These are phyloP conservation scores for Hyphopichia pseudoburtonii DNA, from an alignment of 1,139 yeast species.

Conservation along the genomic window DNA sequence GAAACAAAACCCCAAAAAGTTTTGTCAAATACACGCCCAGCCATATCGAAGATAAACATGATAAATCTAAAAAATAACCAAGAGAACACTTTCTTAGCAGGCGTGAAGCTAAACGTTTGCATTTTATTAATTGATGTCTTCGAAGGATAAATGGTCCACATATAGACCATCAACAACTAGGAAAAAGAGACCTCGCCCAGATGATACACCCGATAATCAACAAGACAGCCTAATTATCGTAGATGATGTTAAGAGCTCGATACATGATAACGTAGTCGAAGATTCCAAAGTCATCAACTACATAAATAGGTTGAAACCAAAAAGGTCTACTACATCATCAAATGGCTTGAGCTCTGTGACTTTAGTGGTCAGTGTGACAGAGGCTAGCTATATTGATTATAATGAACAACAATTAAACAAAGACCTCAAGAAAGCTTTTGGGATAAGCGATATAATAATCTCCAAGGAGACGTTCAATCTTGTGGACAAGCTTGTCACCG, in stretches of 20 bases:
- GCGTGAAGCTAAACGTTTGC: no score
- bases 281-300: conserved; percentile 20
- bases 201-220: background rate
- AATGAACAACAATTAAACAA: conserved; percentile 9
- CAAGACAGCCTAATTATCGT: background rate
- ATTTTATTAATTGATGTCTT: background rate
- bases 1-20: background rate
- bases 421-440: conserved; percentile 16
- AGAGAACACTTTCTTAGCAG: no score
- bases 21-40: background rate
- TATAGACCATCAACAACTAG: background rate
- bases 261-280: conserved; percentile 15
- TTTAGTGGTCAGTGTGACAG: conserved; percentile 25
- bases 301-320: conserved; percentile 16
- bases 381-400: conserved; percentile 24
- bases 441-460: conserved; percentile 19
- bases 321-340: conserved; percentile 1
- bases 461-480: conserved; percentile 24
- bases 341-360: conserved; percentile 12
- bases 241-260: background rate
- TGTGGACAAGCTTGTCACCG: conserved; percentile 26
- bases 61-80: no score
- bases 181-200: conserved; percentile 1
- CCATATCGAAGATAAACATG: no score
- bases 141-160: background rate